Evolutionary conservation across 352 stramenopile species (phyloP), one percentile per base, ranked within the genome.

Genomic region (Salisapilia sapeloensis): DNA sequence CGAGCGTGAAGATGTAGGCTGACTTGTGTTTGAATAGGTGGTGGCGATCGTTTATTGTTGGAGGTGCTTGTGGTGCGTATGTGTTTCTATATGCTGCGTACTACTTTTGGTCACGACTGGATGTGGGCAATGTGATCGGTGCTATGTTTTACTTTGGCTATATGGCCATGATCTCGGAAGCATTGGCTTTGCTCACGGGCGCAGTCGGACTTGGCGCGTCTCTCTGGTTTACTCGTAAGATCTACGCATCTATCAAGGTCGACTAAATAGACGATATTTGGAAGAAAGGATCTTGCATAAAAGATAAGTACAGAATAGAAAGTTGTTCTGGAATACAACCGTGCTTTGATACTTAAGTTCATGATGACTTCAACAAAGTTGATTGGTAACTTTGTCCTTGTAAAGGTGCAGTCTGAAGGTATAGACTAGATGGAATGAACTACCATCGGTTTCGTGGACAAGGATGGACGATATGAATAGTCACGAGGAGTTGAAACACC

Each of bases 1-100:
- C n/a, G n/a, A n/a, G n/a, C n/a, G n/a, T n/a, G n/a, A n/a, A n/a
- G n/a, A n/a, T n/a, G n/a, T n/a, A n/a, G n/a, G 27, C 13, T n/a
- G 25, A 11, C 5, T 39, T 15, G 24, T 10, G 15, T 13, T n/a
- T 34, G 22, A 13, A 22, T 34, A 85, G 72, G 72, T 92, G 95
- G 96, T 99, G 96, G 96, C 80, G 94, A 39, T 98, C 93, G 30
- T 98, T 99, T 58, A 59, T 96, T 33, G 97, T 96, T 20, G 91
- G 86, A 23, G 96, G 93, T 21, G 92, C 89, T 7, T 99, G 94
- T 29, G 94, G 87, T 19, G 50, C 89, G 25, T 99, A 98, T 61
- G 91, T 99, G 47, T 99, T 99, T 48, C 57, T 98, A 12, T 99
- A 99, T 75, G 98, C 92, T 36, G 85, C 93, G 44, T 84, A 98